Conservation (phyloP, 1,284 basidiomycete species). For the Mycosarcoma mackinlayi region DNA sequence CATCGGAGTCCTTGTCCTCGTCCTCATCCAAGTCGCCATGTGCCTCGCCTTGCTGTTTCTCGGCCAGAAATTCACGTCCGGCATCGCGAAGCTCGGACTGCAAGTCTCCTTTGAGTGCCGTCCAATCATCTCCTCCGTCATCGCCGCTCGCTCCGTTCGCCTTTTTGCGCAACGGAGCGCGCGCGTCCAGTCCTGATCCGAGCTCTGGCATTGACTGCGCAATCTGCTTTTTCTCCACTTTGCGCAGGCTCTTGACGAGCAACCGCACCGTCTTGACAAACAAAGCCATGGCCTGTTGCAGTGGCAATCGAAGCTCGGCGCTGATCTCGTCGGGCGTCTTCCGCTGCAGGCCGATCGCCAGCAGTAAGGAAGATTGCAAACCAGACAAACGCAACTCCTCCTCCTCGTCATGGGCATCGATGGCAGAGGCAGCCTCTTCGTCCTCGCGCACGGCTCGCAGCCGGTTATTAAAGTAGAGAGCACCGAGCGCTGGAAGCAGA, state of each 20-base stretch:
- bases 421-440: slow-evolving; percentile 47
- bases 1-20: slow-evolving; percentile 6
- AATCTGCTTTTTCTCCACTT: slow-evolving; percentile 76
- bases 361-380: slow-evolving; percentile 58
- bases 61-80: slow-evolving; percentile 42
- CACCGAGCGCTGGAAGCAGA: slow-evolving; percentile 82
- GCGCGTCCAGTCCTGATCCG: slow-evolving; percentile 16
- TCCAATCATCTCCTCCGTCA: slow-evolving; percentile 28
- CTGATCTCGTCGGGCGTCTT: slow-evolving; percentile 83
- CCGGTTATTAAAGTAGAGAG: slow-evolving; percentile 81
- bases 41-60: slow-evolving; percentile 19
- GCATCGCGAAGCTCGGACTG: slow-evolving; percentile 56
- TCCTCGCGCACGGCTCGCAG: slow-evolving; percentile 61
- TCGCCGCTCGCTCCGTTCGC: slow-evolving; percentile 16
- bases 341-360: slow-evolving; percentile 86
- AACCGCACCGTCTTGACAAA: slow-evolving; percentile 92
- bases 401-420: slow-evolving; percentile 42
- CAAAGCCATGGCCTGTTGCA: slow-evolving; percentile 87
- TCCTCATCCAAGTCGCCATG: slow-evolving; percentile 25
- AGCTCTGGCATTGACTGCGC: slow-evolving; percentile 46
- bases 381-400: slow-evolving; percentile 55
- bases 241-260: slow-evolving; percentile 81
- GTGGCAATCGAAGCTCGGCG: slow-evolving; percentile 77
- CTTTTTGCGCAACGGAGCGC: slow-evolving; percentile 23
- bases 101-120: slow-evolving; percentile 49